Evolutionary conservation across 805 yeast species (phyloP).

Genomic region (Candida hispaniensis): DNA sequence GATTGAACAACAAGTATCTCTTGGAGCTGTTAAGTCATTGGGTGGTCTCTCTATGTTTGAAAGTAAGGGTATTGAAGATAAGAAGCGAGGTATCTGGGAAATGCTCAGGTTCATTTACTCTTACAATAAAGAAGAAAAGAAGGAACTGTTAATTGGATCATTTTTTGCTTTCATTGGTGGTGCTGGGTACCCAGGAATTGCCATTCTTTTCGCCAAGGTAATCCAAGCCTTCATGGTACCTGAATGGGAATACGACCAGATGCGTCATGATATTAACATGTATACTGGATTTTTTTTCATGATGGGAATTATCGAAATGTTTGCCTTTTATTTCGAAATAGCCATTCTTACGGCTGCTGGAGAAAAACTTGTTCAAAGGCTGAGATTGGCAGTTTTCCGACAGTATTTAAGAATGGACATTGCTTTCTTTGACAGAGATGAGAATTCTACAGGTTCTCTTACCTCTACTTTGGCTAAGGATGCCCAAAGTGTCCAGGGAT

Average conservation of each 20-base stretch:
- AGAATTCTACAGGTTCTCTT: constrained; percentile 31
- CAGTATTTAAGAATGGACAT: constrained; percentile 32
- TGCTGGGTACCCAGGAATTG: constrained; percentile 31
- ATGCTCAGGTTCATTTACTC: constrained; percentile 18
- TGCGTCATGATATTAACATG: constrained; percentile 30
- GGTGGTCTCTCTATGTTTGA: neutral
- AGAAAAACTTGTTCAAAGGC: constrained; percentile 28
- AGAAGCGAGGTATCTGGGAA: constrained; percentile 7
- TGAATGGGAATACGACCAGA: constrained; percentile 24
- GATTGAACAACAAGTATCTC: constrained; percentile 4
- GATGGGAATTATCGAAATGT: constrained; percentile 27
- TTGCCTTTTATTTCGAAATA: constrained; percentile 22
- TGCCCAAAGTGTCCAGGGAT: constrained; percentile 32
- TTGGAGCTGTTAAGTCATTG: constrained; percentile 8
- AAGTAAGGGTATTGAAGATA: constrained; percentile 1
- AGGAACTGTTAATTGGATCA: constrained; percentile 23
- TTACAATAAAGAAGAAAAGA: constrained; percentile 24
- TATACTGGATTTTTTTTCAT: constrained; percentile 29
- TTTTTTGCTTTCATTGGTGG: constrained; percentile 27
- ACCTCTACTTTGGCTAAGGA: constrained; percentile 32
- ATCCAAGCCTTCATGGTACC: constrained; percentile 29
- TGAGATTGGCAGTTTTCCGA: constrained; percentile 27
- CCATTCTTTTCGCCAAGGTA: constrained; percentile 30
- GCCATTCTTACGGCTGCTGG: constrained; percentile 24
- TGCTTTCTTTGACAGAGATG: constrained; percentile 30